phyloP scores from a whole-genome alignment of 495 filamentous ascomycete species.

The Penicillium mononematosum region DNA sequence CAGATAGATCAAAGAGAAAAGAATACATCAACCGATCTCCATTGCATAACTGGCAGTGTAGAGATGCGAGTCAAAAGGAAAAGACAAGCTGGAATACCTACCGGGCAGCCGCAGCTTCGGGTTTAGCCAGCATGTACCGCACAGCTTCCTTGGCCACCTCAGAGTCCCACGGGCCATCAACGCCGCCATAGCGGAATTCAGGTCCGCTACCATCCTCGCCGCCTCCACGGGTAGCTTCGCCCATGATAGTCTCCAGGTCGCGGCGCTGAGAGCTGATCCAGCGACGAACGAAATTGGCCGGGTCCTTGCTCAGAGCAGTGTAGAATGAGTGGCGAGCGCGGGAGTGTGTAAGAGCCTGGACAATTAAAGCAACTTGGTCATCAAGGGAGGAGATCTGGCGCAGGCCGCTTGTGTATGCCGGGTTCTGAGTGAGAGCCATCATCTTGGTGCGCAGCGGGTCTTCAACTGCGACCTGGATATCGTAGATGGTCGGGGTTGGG shows the following conservation, averaged over 20 bases:
- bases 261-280: slow-evolving; percentile 88
- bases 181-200: slow-evolving; percentile 59
- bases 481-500: slow-evolving; percentile 74
- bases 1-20: slow-evolving; percentile 18
- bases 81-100: slow-evolving; percentile 12
- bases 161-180: slow-evolving; percentile 54
- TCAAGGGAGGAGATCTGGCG: slow-evolving; percentile 71
- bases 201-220: slow-evolving; percentile 60
- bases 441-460: slow-evolving; percentile 74
- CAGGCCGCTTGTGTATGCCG: slow-evolving; percentile 56
- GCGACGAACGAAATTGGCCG: slow-evolving; percentile 71
- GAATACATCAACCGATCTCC: slow-evolving; percentile 12
- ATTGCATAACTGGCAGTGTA: not conserved
- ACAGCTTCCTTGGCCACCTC: slow-evolving; percentile 48
- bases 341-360: slow-evolving; percentile 73
- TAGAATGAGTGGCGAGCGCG: slow-evolving; percentile 88
- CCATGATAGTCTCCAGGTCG: slow-evolving; percentile 85
- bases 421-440: slow-evolving; percentile 54
- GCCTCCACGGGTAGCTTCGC: slow-evolving; percentile 69
- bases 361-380: slow-evolving; percentile 75
- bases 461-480: slow-evolving; percentile 80
- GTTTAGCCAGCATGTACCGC: slow-evolving; percentile 50
- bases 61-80: not conserved
- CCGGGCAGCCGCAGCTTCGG: slow-evolving; percentile 37
- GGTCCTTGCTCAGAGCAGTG: slow-evolving; percentile 70